A percentile compares a stretch with the other conserved stretches of the same genome.
These are phyloP conservation scores for Nakazawaea peltata DNA, from an alignment of 805 yeast genomes.

Conservation along the genomic window DNA sequence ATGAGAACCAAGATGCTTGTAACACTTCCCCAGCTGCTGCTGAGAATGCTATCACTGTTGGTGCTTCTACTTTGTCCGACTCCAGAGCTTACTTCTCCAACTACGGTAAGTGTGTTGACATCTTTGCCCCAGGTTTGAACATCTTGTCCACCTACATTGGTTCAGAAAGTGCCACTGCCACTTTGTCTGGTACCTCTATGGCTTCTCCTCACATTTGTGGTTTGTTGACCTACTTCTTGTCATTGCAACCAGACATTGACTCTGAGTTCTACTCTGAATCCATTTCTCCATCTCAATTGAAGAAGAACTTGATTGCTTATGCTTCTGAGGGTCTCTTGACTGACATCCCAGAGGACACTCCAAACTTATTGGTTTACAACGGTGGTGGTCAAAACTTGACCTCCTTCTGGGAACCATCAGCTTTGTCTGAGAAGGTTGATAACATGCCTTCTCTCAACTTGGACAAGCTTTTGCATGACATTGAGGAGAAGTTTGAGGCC, in stretches of 20 bases:
- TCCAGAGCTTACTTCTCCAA: slow-evolving; percentile 92
- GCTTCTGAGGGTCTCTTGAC: slow-evolving; percentile 52
- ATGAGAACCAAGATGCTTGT: slow-evolving; percentile 91
- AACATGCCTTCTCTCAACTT: slow-evolving; percentile 6
- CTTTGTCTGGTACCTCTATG: slow-evolving; percentile 95
- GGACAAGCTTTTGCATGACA: slow-evolving; percentile 7
- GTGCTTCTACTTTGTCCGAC: slow-evolving; percentile 87
- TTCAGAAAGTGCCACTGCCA: slow-evolving; percentile 65
- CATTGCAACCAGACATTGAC: slow-evolving; percentile 70
- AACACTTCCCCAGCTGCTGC: slow-evolving; percentile 87
- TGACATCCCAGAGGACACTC: slow-evolving; percentile 67
- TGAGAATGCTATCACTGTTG: slow-evolving; percentile 80
- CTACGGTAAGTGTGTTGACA: slow-evolving; percentile 92
- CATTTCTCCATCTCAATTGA: slow-evolving; percentile 66
- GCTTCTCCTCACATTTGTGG: slow-evolving; percentile 97
- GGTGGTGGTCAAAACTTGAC: slow-evolving; percentile 73
- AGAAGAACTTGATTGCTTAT: slow-evolving; percentile 64
- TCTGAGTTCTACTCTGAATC: slow-evolving; percentile 47
- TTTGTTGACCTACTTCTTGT: slow-evolving; percentile 78
- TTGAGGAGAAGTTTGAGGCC: slow-evolving; percentile 3
- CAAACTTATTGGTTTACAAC: slow-evolving; percentile 69
- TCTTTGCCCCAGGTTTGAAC: slow-evolving; percentile 94
- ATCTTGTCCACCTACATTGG: slow-evolving; percentile 81
- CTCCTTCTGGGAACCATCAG: slow-evolving; percentile 45
- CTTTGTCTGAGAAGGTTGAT: slow-evolving; percentile 4